Percentiles rank a stretch among this genome's conserved stretches.
Evolutionary conservation across 169 alveolate genomes (phyloP).

Genomic region (Hepatocystis sp.): DNA sequence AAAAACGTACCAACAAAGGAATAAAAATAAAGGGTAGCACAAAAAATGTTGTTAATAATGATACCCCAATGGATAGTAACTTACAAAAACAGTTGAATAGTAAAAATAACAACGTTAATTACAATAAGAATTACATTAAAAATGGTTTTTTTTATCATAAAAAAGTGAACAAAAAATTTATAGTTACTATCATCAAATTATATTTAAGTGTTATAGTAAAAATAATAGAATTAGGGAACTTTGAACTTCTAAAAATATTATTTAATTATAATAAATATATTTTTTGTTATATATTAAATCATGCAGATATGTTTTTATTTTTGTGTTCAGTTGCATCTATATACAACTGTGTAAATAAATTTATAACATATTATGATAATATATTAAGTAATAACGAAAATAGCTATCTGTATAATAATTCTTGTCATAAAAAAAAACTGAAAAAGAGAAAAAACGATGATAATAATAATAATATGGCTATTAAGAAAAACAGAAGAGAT

Average conservation of each 20-base stretch:
- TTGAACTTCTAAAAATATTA: constrained; percentile 49
- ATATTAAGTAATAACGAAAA: neutral
- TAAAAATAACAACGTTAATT: no score
- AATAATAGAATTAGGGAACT: constrained; percentile 67
- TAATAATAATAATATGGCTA: no score
- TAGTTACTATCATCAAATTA: constrained; percentile 21
- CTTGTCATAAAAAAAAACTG: no score
- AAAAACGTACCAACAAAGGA: neutral
- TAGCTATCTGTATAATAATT: no score
- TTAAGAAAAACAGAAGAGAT: no score
- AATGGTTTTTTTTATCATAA: constrained; percentile 22
- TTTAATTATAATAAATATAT: constrained; percentile 52
- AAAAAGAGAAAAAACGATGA: constrained; percentile 3
- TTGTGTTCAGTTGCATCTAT: constrained; percentile 49
- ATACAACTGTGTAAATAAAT: constrained; percentile 41
- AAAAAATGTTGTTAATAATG: neutral
- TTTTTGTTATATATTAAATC: constrained; percentile 52
- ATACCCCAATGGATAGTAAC: neutral
- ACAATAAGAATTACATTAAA: neutral
- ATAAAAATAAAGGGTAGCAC: neutral
- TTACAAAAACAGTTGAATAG: no score
- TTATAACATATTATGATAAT: constrained; percentile 18
- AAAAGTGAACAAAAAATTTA: constrained; percentile 19
- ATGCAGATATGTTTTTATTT: constrained; percentile 11
- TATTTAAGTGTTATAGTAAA: constrained; percentile 56